A percentile compares a stretch with the other conserved stretches of the same genome.
These are phyloP conservation scores for Heritiera fomes DNA, from an alignment of 345 rosid species.

Conservation along the genomic window DNA sequence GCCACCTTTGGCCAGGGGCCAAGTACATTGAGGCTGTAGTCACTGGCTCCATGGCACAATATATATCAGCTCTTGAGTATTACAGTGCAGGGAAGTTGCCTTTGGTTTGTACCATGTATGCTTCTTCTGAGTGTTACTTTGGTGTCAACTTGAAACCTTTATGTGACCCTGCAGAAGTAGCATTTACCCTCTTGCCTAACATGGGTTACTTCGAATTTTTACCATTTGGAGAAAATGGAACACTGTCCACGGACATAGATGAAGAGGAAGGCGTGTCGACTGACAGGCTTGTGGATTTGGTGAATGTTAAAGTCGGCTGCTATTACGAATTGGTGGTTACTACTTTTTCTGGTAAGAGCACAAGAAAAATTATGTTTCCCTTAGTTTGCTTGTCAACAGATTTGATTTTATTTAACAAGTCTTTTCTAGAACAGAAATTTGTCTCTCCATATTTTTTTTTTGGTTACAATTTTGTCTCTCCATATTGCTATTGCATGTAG, in stretches of 20 bases:
- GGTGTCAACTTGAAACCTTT: slow-evolving; percentile 68
- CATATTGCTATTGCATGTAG: background rate
- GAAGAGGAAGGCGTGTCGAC: slow-evolving; percentile 47
- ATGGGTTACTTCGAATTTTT: slow-evolving; percentile 67
- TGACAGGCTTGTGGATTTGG: slow-evolving; percentile 50
- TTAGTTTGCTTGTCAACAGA: background rate
- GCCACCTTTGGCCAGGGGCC: slow-evolving; percentile 59
- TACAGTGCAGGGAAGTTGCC: slow-evolving; percentile 56
- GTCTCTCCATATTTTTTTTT: background rate
- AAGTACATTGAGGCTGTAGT: slow-evolving; percentile 67
- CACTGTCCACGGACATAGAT: slow-evolving; percentile 30
- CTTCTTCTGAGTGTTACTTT: slow-evolving; percentile 66
- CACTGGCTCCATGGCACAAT: slow-evolving; percentile 70
- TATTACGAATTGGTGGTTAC: slow-evolving; percentile 64
- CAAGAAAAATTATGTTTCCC: background rate
- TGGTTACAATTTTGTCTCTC: no score
- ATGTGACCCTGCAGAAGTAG: slow-evolving; percentile 53
- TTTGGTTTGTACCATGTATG: slow-evolving; percentile 62
- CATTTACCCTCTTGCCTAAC: slow-evolving; percentile 59
- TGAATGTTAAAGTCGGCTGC: slow-evolving; percentile 46
- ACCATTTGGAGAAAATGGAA: slow-evolving; percentile 50
- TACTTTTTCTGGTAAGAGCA: slow-evolving; percentile 54
- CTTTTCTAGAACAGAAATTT: background rate
- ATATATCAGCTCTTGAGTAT: slow-evolving; percentile 55
- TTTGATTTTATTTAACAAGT: background rate